Evolutionary conservation across 2,329 filamentous ascomycete species (phyloP).

Genomic region (Moelleriella libera): DNA sequence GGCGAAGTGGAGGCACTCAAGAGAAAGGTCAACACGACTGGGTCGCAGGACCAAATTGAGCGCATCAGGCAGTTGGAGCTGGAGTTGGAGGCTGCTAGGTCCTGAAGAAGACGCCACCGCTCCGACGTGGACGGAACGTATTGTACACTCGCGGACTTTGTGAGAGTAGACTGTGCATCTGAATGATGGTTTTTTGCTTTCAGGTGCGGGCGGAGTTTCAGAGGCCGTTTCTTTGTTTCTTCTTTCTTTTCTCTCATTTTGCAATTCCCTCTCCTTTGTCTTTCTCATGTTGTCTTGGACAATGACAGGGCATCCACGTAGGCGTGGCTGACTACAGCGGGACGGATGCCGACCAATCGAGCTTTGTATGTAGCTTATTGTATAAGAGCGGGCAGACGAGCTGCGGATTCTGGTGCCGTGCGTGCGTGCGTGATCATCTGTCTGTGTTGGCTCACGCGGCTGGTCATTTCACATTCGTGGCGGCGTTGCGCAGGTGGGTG

Average conservation of each 20-base stretch:
- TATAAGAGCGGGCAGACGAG: too few species aligned
- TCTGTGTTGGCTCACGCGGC: too few species aligned
- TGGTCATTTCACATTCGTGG: too few species aligned
- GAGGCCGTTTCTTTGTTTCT: neutral
- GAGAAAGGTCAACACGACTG: conserved; percentile 45
- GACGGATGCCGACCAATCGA: too few species aligned
- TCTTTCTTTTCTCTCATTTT: neutral
- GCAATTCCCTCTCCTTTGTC: neutral
- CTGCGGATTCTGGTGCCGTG: too few species aligned
- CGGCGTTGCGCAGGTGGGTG: too few species aligned
- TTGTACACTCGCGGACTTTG: too few species aligned
- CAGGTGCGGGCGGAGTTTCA: neutral
- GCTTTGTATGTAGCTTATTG: too few species aligned
- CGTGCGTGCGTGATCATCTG: too few species aligned
- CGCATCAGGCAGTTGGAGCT: conserved; percentile 53
- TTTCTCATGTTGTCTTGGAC: conserved; percentile 1
- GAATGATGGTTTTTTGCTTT: neutral
- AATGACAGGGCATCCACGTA: neutral
- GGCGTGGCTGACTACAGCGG: neutral
- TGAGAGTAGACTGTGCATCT: too few species aligned
- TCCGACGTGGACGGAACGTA: too few species aligned
- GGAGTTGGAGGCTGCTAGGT: conserved; percentile 50
- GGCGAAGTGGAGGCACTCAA: conserved; percentile 70
- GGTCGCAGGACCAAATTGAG: conserved; percentile 49
- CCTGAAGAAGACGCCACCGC: conserved; percentile 18